Percentiles rank a stretch among this genome's conserved stretches.
phyloP scores from a whole-genome alignment of 1,284 basidiomycete species.

The Omphalotus olearius region DNA sequence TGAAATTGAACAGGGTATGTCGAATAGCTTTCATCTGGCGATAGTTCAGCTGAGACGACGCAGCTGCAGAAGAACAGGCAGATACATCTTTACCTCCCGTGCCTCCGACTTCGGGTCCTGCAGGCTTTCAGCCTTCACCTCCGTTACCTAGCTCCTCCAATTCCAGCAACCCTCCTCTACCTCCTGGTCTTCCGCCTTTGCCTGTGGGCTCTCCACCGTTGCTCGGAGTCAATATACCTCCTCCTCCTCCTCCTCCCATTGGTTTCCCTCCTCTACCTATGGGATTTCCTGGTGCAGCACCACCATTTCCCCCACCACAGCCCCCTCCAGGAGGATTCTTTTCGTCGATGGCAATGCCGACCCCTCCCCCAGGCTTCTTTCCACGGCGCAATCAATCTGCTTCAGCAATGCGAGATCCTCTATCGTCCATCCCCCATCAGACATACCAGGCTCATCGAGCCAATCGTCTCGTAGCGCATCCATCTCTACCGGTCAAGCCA shows the following conservation, averaged over 20 bases:
- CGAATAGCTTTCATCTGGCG: neutral
- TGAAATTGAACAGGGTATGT: neutral
- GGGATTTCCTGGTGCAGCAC: constrained; percentile 17
- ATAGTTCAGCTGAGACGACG: neutral
- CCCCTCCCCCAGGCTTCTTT: constrained; percentile 56
- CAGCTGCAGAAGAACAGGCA: constrained; percentile 1
- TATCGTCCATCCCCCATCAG: constrained; percentile 60
- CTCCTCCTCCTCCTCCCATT: constrained; percentile 24
- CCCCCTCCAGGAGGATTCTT: constrained; percentile 26
- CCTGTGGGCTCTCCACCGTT: constrained; percentile 25
- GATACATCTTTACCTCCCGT: constrained; percentile 17
- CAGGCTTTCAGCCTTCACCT: constrained; percentile 20
- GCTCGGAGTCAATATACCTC: constrained; percentile 24
- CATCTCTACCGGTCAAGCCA: constrained; percentile 42
- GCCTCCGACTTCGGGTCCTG: constrained; percentile 20
- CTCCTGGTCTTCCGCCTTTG: constrained; percentile 22
- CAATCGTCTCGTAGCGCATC: constrained; percentile 26
- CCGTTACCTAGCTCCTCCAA: constrained; percentile 17
- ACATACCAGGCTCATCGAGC: constrained; percentile 60
- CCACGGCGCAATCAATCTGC: constrained; percentile 45
- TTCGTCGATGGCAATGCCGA: constrained; percentile 26
- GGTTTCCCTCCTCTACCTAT: constrained; percentile 21
- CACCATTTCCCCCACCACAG: constrained; percentile 22
- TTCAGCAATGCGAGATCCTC: constrained; percentile 56
- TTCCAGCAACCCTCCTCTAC: constrained; percentile 20